Evolutionary conservation across 371 early-diverging fungal species (phyloP).

Genomic region (Dinochytrium kinnereticum): DNA sequence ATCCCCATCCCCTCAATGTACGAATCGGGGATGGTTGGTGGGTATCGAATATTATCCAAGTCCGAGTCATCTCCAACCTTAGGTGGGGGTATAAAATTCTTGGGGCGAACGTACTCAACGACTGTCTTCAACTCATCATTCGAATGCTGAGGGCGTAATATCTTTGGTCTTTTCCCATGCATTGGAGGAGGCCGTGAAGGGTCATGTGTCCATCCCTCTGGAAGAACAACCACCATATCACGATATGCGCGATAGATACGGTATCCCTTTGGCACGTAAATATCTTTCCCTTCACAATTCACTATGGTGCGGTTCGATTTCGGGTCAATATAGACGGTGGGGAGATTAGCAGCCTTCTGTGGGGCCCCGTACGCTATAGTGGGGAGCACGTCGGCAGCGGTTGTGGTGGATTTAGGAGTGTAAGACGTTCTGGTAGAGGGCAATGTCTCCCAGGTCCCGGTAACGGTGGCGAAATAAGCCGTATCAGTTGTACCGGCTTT

Average conservation of each 20-base stretch:
- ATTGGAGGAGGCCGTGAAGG: not conserved
- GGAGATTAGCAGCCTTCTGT: not conserved
- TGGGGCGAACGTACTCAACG: not conserved
- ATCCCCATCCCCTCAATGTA: constrained; percentile 24
- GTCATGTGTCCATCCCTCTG: not conserved
- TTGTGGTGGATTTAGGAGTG: not conserved
- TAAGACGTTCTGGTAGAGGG: not conserved
- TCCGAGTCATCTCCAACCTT: not conserved
- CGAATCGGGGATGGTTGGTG: not conserved
- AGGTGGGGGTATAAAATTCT: not conserved
- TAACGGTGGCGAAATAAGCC: not conserved
- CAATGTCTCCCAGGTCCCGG: too few relatives aligned
- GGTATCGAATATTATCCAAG: constrained; percentile 13
- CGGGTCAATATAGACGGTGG: not conserved
- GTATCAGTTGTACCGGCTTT: not conserved
- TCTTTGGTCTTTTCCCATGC: not conserved
- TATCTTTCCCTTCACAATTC: constrained; percentile 3
- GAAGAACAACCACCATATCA: constrained; percentile 3
- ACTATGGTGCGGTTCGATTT: constrained; percentile 10
- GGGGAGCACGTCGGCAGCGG: not conserved
- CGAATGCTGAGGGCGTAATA: constrained; percentile 12
- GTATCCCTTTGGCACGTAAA: constrained; percentile 22
- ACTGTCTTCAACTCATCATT: constrained; percentile 12
- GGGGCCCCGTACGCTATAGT: not conserved
- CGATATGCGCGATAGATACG: not conserved